Evolutionary conservation across 306 rosid species (phyloP).

Genomic region (Glycine tomentella): DNA sequence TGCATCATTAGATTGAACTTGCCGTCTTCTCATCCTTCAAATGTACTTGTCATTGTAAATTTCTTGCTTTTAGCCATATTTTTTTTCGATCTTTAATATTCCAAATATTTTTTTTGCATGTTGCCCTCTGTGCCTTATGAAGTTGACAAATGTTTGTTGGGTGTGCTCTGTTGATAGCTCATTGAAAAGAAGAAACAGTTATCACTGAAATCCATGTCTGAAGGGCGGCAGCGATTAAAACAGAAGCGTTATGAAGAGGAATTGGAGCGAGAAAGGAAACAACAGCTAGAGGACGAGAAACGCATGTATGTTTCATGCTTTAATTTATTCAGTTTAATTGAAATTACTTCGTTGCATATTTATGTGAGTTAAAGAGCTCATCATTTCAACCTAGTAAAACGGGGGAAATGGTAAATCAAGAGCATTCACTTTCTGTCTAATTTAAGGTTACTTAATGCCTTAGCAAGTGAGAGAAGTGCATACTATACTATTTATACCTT

Average conservation of each 20-base stretch:
- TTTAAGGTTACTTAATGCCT: slow-evolving; percentile 14
- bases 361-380: slow-evolving; percentile 15
- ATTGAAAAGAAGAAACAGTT: slow-evolving; percentile 83
- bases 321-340: slow-evolving; percentile 23
- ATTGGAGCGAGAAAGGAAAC: slow-evolving; percentile 75
- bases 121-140: slow-evolving; percentile 17
- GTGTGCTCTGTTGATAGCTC: slow-evolving; percentile 61
- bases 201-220: slow-evolving; percentile 89
- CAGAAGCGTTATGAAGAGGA: slow-evolving; percentile 87
- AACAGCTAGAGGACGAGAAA: slow-evolving; percentile 80
- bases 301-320: slow-evolving; percentile 65
- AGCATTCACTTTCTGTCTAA: not conserved
- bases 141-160: slow-evolving; percentile 23
- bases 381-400: slow-evolving; percentile 19
- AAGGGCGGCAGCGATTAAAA: slow-evolving; percentile 86
- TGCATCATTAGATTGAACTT: slow-evolving; percentile 42
- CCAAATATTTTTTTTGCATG: slow-evolving; percentile 20
- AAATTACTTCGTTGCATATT: slow-evolving; percentile 1
- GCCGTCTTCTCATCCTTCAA: slow-evolving; percentile 21
- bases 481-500: not conserved
- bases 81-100: slow-evolving; percentile 4
- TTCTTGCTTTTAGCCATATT: not conserved
- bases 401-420: not conserved
- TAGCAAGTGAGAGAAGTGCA: slow-evolving; percentile 1
- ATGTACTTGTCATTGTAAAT: slow-evolving; percentile 11